Base-by-base conservation (phyloP, 2,329 filamentous ascomycete genomes). In the Fusarium nodosum region DNA sequence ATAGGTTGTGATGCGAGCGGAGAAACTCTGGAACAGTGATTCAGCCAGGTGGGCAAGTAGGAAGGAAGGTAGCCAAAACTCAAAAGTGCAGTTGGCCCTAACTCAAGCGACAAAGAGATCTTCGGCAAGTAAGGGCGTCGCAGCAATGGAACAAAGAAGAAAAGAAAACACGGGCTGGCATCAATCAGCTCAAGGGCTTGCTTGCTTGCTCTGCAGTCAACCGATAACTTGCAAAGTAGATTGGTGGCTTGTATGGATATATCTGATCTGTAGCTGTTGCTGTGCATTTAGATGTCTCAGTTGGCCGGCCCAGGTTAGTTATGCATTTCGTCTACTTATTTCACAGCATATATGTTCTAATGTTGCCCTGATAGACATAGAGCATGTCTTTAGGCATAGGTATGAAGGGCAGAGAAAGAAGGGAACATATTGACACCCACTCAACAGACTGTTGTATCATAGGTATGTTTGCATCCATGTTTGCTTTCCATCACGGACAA, bases 11-110 rank as follows among this genome's bases (percentile, higher is more conserved):
- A 45, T 56, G 50, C 36, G 56, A 50, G 33, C 55, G 62, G 66
- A 68, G 51, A 70, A 70, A 70, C 66, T 38, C 18, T 69, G 52
- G 44, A 54, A 44, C 42, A 54, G 44, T 28, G 24, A 53, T 44
- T n/a, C 41, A 39, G 62, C 24, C 33, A 57, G 15, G 24, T 38
- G 24, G 42, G 20, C 12, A 26, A 36, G 31, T 33, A 33, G 33
- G 33, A 8, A 16, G 33, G 33, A 6, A 34, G 33, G 33, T 22
- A 20, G n/a, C 20, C 7, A 31, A 46, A 46, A 24, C 6, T 39
- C 22, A 36, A 60, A 60, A 24, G n/a, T 33, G 20, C 20, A 69
- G 24, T 34, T 45, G 12, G 48, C 48, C 36, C 36, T 42, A 36
- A 36, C 26, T n/a, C 30, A 15, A 53, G 24, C 30, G 16, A 48